Base-by-base conservation (phyloP, 2,329 filamentous ascomycete species). In the Fusarium stilboides region DNA sequence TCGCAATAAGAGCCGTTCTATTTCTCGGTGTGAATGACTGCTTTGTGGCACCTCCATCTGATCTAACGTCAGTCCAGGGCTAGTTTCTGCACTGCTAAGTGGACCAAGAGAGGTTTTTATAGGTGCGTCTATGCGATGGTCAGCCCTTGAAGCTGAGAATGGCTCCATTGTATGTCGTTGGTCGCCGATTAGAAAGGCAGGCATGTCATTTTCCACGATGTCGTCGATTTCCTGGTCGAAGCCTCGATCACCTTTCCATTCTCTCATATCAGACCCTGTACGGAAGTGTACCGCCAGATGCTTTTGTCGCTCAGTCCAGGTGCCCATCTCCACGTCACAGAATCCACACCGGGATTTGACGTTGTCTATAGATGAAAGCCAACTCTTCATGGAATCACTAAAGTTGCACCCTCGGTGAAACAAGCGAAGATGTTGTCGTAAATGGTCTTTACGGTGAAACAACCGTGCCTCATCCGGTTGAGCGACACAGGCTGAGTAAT, bases 21-120 rank as follows among this genome's bases (percentile, higher is more conserved):
- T 39, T 2, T 53, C 50, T 2, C 43, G 50, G 0, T 53, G 24
- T 10, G 50, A 53, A 20, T 42, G 39, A 6, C 39, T 20, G 10
- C n/a, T 42, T 1, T 53, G 36, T 1, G 36, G 37, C 14, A n/a
- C 36, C 12, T 45, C 50, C 7, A 36, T 3, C 0, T n/a, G n/a
- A 28, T 2, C 28, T 1, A 0, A 0, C 3, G 0, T 28, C 1
- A 28, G 24, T 3, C 5, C 24, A 6, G 37, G 36, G 8, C 14
- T 33, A 1, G 2, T 8, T 3, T 22, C n/a, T 8, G 17, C 42
- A 1, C 4, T 14, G 10, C 15, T 44, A 0, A 44, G 31, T 0
- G 36, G 37, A 2, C 19, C 22, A 4, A 31, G 0, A 1, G 1
- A 1, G 5, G 9, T 12, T 13, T 12, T 12, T 31, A 13, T 12